Evolutionary conservation across 495 filamentous ascomycete genomes (phyloP), one percentile per base, ranked within the genome.

Genomic region (Talaromyces proteolyticus): DNA sequence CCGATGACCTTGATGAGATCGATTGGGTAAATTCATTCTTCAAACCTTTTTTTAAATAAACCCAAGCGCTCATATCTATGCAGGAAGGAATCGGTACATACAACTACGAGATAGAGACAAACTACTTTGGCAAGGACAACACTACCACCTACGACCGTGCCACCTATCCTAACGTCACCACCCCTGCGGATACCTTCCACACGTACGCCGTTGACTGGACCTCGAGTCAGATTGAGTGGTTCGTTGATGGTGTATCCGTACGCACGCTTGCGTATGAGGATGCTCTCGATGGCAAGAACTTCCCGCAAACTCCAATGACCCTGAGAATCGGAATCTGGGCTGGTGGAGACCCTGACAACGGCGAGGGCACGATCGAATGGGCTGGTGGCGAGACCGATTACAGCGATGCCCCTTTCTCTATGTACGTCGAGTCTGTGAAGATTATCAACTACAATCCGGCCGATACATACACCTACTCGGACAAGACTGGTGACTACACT

Each of bases 51-150:
- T 34, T 4, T 2, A 8, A 34, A 34, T 2, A 34, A 4, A 34
- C 8, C 29, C 1, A 4, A 6, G 53, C 2, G 8, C 12, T 20
- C 20, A 16, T 3, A 16, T 34, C 18, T 22, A 14, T 23, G 2
- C 83, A 85, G 70, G 49, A 86, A 56, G 84, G 81, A 55, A 65
- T 79, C 37, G 81, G 84, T 47, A 69, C 68, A 21, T 73, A 78
- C 54, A 57, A 67, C 42, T 66, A 53, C 49, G 68, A 79, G 45
- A 84, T 91, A 3, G 86, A 94, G 67, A 85, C 80, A 50, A 91
- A 95, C 62, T 95, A 89, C 67, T 95, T 93, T 60, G 85, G 87
- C 62, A 90, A 93, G 65, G 89, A 88, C 6, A 79, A 86, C 42
- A 88, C 86, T 0, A 71, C 75, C 3, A 77, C 76, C 4, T 91